Evolutionary conservation across 306 rosid species (phyloP).

Genomic region (Herpetospermum pedunculosum): DNA sequence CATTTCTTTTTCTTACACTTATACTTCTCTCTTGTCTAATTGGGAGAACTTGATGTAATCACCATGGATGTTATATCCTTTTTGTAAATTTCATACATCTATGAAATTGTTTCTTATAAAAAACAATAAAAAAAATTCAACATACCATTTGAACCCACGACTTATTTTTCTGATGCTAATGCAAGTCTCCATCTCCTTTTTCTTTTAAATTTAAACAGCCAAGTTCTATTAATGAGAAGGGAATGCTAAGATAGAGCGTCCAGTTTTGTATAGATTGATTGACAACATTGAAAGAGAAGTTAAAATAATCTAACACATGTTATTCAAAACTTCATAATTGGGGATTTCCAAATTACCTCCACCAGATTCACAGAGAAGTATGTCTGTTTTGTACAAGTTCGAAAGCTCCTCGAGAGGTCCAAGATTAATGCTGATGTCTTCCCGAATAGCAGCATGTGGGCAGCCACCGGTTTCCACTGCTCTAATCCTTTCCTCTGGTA

Average conservation of each 20-base stretch:
- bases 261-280: not conserved
- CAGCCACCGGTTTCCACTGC: slow-evolving; percentile 99
- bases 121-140: too few species aligned
- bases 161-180: not conserved
- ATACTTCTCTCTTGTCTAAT: too few species aligned
- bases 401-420: slow-evolving; percentile 96
- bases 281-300: not conserved
- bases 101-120: too few species aligned
- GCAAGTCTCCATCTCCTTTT: not conserved
- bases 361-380: slow-evolving; percentile 98
- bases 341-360: slow-evolving; percentile 46
- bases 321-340: not conserved
- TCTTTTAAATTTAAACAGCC: not conserved
- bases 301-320: not conserved
- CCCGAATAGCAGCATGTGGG: slow-evolving; percentile 92
- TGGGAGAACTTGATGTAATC: too few species aligned
- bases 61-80: too few species aligned
- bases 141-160: not conserved
- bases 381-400: slow-evolving; percentile 57
- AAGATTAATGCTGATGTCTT: slow-evolving; percentile 94
- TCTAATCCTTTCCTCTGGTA: slow-evolving; percentile 86
- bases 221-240: not conserved
- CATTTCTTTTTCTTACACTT: too few species aligned
- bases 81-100: too few species aligned
- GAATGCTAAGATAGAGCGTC: not conserved